A percentile compares a stretch with the other conserved stretches of the same genome.
Conservation (phyloP, 2,329 filamentous ascomycete species). For the Incumbomyces lentus region DNA sequence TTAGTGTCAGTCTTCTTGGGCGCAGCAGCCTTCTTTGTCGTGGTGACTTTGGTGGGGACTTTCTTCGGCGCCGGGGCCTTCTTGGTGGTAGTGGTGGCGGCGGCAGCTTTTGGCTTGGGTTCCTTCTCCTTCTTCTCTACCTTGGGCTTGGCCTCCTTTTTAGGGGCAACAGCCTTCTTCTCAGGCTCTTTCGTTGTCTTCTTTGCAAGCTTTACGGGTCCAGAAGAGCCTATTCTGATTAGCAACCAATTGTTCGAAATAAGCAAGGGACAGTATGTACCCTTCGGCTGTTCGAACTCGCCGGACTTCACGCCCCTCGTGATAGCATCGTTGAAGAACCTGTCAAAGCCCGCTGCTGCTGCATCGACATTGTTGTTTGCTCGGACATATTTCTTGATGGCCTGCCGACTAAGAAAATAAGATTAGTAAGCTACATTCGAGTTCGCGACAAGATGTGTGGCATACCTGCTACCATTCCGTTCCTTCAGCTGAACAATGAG, state of each 20-base stretch:
- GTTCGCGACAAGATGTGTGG: slow-evolving; percentile 6
- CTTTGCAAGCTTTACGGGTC: slow-evolving; percentile 86
- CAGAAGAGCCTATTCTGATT: slow-evolving; percentile 56
- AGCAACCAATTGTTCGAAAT: slow-evolving; percentile 20
- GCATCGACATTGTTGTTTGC: slow-evolving; percentile 61
- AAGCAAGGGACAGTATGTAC: slow-evolving; percentile 39
- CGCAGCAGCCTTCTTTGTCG: slow-evolving; percentile 33
- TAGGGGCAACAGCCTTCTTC: slow-evolving; percentile 27
- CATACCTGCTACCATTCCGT: slow-evolving; percentile 60
- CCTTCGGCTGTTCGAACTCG: slow-evolving; percentile 82
- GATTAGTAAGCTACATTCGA: slow-evolving; percentile 13
- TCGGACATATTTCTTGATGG: slow-evolving; percentile 65
- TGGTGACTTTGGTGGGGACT: slow-evolving; percentile 34
- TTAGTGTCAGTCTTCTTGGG: slow-evolving; percentile 39
- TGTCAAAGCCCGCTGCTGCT: slow-evolving; percentile 51
- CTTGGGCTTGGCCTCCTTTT: slow-evolving; percentile 17
- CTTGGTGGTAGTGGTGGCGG: slow-evolving; percentile 21
- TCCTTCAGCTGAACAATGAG: slow-evolving; percentile 52
- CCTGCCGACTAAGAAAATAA: slow-evolving; percentile 48
- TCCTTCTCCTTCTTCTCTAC: slow-evolving; percentile 16
- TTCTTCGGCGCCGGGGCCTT: slow-evolving; percentile 33
- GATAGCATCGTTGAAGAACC: slow-evolving; percentile 78
- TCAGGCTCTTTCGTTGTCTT: slow-evolving; percentile 48
- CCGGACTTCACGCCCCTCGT: slow-evolving; percentile 75
- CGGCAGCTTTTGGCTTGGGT: slow-evolving; percentile 25